Percentiles rank a stretch among this genome's conserved stretches.
These are phyloP conservation scores for Fusarium marasasianum DNA, from an alignment of 2,329 filamentous ascomycete species.

Conservation along the genomic window DNA sequence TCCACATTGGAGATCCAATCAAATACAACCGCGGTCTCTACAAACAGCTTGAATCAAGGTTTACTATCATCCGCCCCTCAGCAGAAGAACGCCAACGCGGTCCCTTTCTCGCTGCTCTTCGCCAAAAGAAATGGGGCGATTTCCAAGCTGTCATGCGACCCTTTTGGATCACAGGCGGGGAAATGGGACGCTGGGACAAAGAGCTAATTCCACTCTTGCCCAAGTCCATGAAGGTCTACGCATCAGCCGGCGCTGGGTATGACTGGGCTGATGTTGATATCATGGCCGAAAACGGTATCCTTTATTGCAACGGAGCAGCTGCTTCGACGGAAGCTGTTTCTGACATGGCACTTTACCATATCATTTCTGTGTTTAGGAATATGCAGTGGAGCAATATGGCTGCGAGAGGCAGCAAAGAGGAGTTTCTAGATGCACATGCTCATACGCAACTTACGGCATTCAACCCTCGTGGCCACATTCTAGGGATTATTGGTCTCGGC, in stretches of 20 bases:
- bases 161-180: constrained; percentile 71
- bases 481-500: constrained; percentile 70
- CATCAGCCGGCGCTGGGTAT: constrained; percentile 69
- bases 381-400: constrained; percentile 64
- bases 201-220: constrained; percentile 67
- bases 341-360: constrained; percentile 67
- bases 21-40: constrained; percentile 46
- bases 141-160: constrained; percentile 62
- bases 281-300: constrained; percentile 49
- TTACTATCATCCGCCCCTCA: constrained; percentile 49
- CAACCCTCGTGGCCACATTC: constrained; percentile 62
- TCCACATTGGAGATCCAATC: constrained; percentile 47
- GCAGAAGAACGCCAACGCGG: constrained; percentile 50
- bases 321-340: constrained; percentile 70
- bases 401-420: constrained; percentile 54
- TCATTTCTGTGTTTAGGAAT: constrained; percentile 67
- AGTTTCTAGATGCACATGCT: constrained; percentile 64
- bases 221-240: constrained; percentile 62
- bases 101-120: constrained; percentile 50
- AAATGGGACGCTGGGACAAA: constrained; percentile 71
- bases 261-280: constrained; percentile 67
- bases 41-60: constrained; percentile 41
- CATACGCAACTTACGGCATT: constrained; percentile 62
- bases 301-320: constrained; percentile 71
- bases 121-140: constrained; percentile 52